Base-by-base conservation (phyloP, 1,139 yeast species). In the Debaryomyces psychrophilus region DNA sequence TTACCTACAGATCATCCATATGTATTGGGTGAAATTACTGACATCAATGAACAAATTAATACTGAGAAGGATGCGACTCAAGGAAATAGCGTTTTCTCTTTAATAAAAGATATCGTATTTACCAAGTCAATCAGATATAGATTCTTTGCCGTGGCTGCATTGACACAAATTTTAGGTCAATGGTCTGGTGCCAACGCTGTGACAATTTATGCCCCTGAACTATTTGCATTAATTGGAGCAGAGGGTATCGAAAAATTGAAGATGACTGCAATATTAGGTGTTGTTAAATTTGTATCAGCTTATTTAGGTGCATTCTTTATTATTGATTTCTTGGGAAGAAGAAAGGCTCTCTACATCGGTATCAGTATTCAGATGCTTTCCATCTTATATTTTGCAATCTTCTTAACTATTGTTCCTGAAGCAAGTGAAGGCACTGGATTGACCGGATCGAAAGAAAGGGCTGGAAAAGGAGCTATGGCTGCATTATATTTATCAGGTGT, bases 101-200 rank as follows among this genome's bases (percentile, higher is more conserved):
- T 61, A 41, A 43, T 73, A 31, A 65, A 59, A 46, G 76, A 75
- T 44, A 55, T 78, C 25, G 46, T 73, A 25, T 45, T 63, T 1
- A 69, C 63, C 44, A 70, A 58, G 50, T 71, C 73, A 39, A 67
- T 69, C 50, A 65, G 72, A 50, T 73, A 77, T 58, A 67, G 81
- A 57, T 74, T 83, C 57, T 61, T 78, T 35, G 60, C 57, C 22
- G 62, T 77, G 36, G 68, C 80, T 12, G 61, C 73, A 39, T 56
- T 67, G 40, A 68, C 80, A 15, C 83, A 81, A 54, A 50, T 83
- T 39, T 67, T 82, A 45, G 81, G 83, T 40, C 87, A 82, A 64
- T 80, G 85, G 79, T 69, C 81, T 38, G 87, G 87, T 43, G 83
- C 85, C 22, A 82, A 81, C 52, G 81, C 85, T 2, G 68, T 81